These are phyloP conservation scores for Komagataea norvegica DNA, from an alignment of 1,139 yeast genomes.

Conservation along the genomic window DNA sequence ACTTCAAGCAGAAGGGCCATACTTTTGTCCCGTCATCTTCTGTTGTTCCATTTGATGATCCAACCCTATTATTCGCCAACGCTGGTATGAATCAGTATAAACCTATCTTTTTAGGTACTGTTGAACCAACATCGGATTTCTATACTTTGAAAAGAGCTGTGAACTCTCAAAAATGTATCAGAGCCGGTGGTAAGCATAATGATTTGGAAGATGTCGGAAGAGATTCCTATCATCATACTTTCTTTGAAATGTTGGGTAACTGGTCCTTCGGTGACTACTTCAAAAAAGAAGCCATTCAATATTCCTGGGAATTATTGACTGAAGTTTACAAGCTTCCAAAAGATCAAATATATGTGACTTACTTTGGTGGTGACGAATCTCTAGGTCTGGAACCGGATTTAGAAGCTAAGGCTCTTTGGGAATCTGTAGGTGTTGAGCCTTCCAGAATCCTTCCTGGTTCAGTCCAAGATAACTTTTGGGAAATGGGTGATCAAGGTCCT, in stretches of 20 bases:
- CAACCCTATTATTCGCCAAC: conserved; percentile 89
- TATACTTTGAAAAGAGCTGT: conserved; percentile 81
- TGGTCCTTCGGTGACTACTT: conserved; percentile 99
- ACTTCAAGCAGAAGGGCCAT: conserved; percentile 65
- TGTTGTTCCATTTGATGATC: conserved; percentile 96
- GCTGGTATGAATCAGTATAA: conserved; percentile 99
- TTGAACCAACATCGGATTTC: conserved; percentile 88
- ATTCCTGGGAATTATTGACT: conserved; percentile 89
- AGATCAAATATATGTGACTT: conserved; percentile 86
- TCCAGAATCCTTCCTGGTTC: conserved; percentile 92
- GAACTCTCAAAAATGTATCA: conserved; percentile 95
- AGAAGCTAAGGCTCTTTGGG: conserved; percentile 89
- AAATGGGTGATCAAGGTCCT: conserved; percentile 99
- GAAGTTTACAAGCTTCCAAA: conserved; percentile 71
- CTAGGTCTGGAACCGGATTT: conserved; percentile 89
- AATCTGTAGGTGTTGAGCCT: conserved; percentile 79
- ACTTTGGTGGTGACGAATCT: conserved; percentile 86
- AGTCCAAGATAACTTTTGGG: conserved; percentile 95
- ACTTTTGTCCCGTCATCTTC: conserved; percentile 88
- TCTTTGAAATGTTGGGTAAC: conserved; percentile 98
- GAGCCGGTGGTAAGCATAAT: conserved; percentile 99
- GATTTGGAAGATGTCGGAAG: conserved; percentile 98
- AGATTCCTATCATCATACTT: conserved; percentile 96
- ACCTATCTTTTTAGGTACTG: conserved; percentile 94
- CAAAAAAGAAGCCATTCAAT: conserved; percentile 85